Conservation (phyloP, 352 stramenopile genomes). For the Phytophthora capsici region DNA sequence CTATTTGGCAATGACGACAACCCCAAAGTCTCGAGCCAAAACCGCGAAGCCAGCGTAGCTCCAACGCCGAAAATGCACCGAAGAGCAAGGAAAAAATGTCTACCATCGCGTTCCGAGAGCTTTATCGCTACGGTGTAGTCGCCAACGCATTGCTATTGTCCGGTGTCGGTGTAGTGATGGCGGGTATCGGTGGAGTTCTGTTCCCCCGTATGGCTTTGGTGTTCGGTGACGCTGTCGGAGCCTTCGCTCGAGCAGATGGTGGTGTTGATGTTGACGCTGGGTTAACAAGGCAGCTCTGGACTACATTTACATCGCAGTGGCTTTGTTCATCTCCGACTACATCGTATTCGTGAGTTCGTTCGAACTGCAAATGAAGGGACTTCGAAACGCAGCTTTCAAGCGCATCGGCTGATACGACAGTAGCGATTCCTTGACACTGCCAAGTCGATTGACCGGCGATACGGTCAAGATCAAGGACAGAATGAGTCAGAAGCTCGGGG, state of each 20-base stretch:
- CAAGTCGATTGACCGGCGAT: constrained; percentile 40
- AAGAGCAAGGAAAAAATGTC: too few relatives aligned
- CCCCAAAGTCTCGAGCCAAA: too few relatives aligned
- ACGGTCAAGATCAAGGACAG: constrained; percentile 64
- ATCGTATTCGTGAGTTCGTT: constrained; percentile 36
- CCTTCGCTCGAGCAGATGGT: constrained; percentile 26
- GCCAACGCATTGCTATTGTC: constrained; percentile 36
- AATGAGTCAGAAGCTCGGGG: constrained; percentile 48
- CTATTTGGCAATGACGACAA: too few relatives aligned
- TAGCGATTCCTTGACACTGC: constrained; percentile 37
- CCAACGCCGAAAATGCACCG: not conserved
- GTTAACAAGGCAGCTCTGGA: constrained; percentile 37
- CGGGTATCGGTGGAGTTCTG: constrained; percentile 21
- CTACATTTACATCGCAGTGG: constrained; percentile 38
- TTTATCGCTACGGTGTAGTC: constrained; percentile 46
- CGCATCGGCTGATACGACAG: constrained; percentile 58
- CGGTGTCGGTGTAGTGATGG: constrained; percentile 36
- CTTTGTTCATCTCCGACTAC: constrained; percentile 47
- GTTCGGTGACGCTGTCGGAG: constrained; percentile 48
- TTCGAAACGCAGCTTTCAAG: constrained; percentile 38
- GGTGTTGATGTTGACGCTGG: constrained; percentile 21
- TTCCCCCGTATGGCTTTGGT: constrained; percentile 14
- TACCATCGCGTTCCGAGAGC: too few relatives aligned
- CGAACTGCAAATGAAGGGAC: constrained; percentile 48
- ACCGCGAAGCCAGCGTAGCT: too few relatives aligned